These are phyloP conservation scores for Trichoderma endophyticum DNA, from an alignment of 2,329 filamentous ascomycete genomes.

Conservation along the genomic window DNA sequence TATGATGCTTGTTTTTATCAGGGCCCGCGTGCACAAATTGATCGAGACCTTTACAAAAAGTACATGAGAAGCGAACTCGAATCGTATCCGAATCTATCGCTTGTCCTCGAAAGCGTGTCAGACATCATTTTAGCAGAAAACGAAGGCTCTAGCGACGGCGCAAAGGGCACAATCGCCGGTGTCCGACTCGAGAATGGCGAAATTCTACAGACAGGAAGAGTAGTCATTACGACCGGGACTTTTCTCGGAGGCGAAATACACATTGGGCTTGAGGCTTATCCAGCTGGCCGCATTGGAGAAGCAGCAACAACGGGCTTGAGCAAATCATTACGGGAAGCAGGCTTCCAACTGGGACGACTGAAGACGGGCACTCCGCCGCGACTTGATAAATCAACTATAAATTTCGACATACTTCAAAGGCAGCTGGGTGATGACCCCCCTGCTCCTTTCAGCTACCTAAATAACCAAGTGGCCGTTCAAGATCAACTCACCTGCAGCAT, in stretches of 20 bases:
- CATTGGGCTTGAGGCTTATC: constrained; percentile 79
- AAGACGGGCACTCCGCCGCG: constrained; percentile 96
- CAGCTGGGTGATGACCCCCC: constrained; percentile 85
- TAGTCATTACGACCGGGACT: constrained; percentile 94
- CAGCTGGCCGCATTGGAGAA: constrained; percentile 89
- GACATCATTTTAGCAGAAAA: constrained; percentile 71
- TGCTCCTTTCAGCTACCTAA: constrained; percentile 86
- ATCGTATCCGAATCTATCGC: constrained; percentile 71
- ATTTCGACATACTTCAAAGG: constrained; percentile 67
- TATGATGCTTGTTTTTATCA: constrained; percentile 24
- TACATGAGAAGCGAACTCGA: constrained; percentile 87
- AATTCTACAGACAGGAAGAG: constrained; percentile 72
- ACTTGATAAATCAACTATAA: constrained; percentile 75
- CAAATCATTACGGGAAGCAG: constrained; percentile 82
- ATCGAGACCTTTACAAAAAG: constrained; percentile 81
- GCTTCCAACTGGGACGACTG: constrained; percentile 82
- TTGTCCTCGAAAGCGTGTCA: constrained; percentile 83
- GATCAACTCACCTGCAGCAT: constrained; percentile 82
- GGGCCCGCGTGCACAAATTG: constrained; percentile 93
- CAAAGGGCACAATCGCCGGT: constrained; percentile 73
- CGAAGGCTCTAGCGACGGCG: constrained; percentile 39
- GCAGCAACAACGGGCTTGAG: constrained; percentile 89
- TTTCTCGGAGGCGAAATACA: constrained; percentile 96
- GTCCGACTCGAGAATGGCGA: constrained; percentile 85
- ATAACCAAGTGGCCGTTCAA: constrained; percentile 71